phyloP scores from a whole-genome alignment of 163 green algal genomes.

The Coccomyxa subellipsoidea region DNA sequence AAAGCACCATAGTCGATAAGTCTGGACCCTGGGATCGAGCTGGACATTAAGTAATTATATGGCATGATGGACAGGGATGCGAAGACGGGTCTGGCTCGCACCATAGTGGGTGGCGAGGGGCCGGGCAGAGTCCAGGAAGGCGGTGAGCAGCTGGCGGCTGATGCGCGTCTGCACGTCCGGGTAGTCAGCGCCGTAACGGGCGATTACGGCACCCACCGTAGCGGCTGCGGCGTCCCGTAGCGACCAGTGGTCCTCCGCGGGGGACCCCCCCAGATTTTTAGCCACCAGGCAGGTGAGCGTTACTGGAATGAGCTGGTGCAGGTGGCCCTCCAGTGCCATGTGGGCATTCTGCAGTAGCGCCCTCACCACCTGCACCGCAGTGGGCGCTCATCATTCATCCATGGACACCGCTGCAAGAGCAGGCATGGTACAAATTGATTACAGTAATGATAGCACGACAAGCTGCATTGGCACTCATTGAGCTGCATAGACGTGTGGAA shows the following conservation, averaged over 20 bases:
- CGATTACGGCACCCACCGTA: constrained; percentile 40
- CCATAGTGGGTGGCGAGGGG: constrained; percentile 70
- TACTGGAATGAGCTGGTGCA: constrained; percentile 83
- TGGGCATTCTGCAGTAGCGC: constrained; percentile 33
- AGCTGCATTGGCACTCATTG: background rate
- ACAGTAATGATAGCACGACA: background rate
- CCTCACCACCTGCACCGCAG: constrained; percentile 17
- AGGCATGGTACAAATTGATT: background rate
- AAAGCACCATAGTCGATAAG: too few species aligned
- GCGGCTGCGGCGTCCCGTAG: constrained; percentile 44
- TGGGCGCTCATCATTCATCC: too few species aligned
- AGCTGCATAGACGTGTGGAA: background rate
- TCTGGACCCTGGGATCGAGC: too few species aligned
- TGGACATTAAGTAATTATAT: background rate
- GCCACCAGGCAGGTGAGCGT: constrained; percentile 82
- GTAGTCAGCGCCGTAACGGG: constrained; percentile 46
- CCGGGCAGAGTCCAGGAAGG: constrained; percentile 53
- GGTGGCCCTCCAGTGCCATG: constrained; percentile 63
- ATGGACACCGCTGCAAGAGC: background rate
- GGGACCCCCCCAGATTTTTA: constrained; percentile 49
- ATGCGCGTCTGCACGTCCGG: constrained; percentile 64
- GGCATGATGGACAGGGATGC: too few species aligned
- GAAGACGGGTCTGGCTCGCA: background rate
- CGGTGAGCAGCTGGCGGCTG: constrained; percentile 54
- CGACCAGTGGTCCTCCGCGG: constrained; percentile 41